A percentile compares a stretch with the other conserved stretches of the same genome.
Evolutionary conservation across 1,284 basidiomycete species (phyloP).

Genomic region (Moesziomyces globuligerus): DNA sequence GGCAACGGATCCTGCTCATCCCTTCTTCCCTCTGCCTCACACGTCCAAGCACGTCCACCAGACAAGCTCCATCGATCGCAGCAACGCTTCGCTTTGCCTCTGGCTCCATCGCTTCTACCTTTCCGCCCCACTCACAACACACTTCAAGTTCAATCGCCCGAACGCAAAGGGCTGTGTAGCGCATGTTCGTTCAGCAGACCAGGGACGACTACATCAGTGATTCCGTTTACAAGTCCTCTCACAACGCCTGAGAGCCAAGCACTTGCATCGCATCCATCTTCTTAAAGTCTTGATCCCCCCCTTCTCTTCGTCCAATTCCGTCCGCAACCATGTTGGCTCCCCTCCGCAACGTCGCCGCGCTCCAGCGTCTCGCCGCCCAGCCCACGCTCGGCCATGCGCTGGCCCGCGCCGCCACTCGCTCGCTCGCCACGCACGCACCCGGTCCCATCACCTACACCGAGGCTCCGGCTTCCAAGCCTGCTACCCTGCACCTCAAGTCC

Average conservation of each 20-base stretch:
- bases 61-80: not conserved
- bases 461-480: conserved; percentile 72
- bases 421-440: conserved; percentile 29
- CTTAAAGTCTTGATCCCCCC: conserved; percentile 14
- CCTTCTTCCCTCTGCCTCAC: not conserved
- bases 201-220: conserved; percentile 66
- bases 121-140: conserved; percentile 1
- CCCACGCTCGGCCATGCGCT: conserved; percentile 9
- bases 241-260: conserved; percentile 39
- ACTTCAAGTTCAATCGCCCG: conserved; percentile 17
- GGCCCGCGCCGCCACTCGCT: conserved; percentile 19
- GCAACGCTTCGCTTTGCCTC: not conserved
- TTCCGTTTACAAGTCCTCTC: conserved; percentile 56
- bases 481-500: conserved; percentile 89
- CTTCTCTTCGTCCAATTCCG: no score
- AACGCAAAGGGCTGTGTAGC: conserved; percentile 46
- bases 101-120: not conserved
- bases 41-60: not conserved
- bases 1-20: not conserved
- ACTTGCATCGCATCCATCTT: conserved; percentile 8
- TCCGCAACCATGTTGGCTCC: conserved; percentile 26
- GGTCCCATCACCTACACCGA: conserved; percentile 56
- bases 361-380: conserved; percentile 29
- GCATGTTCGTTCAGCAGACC: conserved; percentile 61
- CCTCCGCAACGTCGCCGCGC: conserved; percentile 36